Conservation (phyloP, 345 rosid genomes). For the Eucalyptus urophylla region DNA sequence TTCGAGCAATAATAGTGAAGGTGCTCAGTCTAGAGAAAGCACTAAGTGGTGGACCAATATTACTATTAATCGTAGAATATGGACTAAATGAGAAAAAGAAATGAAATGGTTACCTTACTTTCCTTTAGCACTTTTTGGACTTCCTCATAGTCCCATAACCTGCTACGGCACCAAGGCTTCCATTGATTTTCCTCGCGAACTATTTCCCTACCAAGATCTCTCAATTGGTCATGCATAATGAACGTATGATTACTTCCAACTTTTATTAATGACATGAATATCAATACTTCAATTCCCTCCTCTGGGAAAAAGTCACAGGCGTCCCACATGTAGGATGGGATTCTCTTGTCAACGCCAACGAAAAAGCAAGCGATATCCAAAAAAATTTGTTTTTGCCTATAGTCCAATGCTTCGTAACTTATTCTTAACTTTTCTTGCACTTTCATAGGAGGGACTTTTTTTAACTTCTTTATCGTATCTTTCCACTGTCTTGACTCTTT, state of each 20-base stretch:
- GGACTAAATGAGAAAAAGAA: not conserved
- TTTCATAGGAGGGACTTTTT: not conserved
- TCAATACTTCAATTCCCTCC: not conserved
- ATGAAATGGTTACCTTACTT: not conserved
- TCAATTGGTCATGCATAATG: not conserved
- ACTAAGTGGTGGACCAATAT: not conserved
- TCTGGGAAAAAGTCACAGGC: not conserved
- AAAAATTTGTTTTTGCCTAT: not conserved
- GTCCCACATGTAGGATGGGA: not conserved
- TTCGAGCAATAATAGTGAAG: not conserved
- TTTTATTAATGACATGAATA: not conserved
- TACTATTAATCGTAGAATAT: not conserved
- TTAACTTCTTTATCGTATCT: not conserved
- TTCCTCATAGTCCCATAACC: not conserved
- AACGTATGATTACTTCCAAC: fast-evolving
- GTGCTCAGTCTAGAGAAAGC: not conserved
- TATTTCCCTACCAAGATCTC: not conserved
- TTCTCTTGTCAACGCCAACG: not conserved
- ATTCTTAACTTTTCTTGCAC: not conserved
- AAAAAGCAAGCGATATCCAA: not conserved
- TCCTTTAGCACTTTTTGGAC: not conserved
- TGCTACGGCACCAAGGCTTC: not conserved
- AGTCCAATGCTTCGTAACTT: not conserved
- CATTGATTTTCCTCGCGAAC: not conserved
- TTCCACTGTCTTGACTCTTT: not conserved